These are phyloP conservation scores for Ascochyta viciae-villosae DNA, from an alignment of 2,329 filamentous ascomycete species.

Conservation along the genomic window DNA sequence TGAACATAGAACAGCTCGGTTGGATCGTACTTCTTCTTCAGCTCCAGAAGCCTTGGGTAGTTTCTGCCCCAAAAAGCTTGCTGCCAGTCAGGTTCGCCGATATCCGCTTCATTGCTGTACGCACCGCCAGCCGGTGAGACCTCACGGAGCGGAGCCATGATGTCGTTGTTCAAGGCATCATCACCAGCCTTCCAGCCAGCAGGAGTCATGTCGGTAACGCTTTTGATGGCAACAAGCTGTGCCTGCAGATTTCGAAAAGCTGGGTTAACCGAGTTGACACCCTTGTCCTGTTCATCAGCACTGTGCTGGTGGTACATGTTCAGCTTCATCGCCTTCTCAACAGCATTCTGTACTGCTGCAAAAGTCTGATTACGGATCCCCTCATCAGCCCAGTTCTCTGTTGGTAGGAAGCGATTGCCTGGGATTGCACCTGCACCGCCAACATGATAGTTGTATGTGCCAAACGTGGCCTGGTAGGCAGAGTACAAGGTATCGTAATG, in stretches of 20 bases:
- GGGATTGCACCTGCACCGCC: conserved; percentile 42
- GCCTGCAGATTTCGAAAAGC: conserved; percentile 38
- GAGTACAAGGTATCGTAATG: conserved; percentile 38
- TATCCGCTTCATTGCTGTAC: conserved; percentile 51
- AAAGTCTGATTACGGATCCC: conserved; percentile 37
- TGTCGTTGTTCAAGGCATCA: conserved; percentile 27
- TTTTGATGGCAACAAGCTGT: conserved; percentile 34
- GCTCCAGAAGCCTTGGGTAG: conserved; percentile 33
- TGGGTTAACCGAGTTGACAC: conserved; percentile 39
- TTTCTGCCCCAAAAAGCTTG: conserved; percentile 50
- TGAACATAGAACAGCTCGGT: conserved; percentile 43
- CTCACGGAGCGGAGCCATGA: conserved; percentile 35
- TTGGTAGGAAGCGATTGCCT: conserved; percentile 46
- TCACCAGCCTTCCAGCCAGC: conserved; percentile 31
- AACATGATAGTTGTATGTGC: conserved; percentile 30
- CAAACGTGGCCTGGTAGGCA: conserved; percentile 42
- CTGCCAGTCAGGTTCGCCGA: conserved; percentile 51
- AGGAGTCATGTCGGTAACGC: conserved; percentile 27
- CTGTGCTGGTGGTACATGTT: conserved; percentile 38
- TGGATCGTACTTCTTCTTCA: conserved; percentile 43
- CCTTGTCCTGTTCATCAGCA: conserved; percentile 24
- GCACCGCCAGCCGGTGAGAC: conserved; percentile 38
- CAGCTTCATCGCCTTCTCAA: conserved; percentile 32
- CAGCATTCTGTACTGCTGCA: conserved; percentile 28
- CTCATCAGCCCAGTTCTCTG: conserved; percentile 37